Evolutionary conservation across 441 rosid species (phyloP).

Genomic region (Cnidoscolus chayamansa): DNA sequence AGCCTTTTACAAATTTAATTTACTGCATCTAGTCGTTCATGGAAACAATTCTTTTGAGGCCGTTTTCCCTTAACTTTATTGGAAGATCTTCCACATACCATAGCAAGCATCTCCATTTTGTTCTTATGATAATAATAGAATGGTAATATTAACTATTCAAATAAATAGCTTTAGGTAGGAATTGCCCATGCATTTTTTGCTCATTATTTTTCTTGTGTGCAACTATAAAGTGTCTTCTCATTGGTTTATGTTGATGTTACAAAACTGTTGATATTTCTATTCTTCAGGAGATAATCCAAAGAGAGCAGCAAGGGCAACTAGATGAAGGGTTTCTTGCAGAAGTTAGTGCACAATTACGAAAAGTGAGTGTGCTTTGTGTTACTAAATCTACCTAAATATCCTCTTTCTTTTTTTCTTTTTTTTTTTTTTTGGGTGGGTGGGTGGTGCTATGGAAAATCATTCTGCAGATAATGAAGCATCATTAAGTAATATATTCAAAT

Average conservation of each 20-base stretch:
- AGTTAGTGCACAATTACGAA: constrained; percentile 84
- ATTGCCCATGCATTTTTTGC: background rate
- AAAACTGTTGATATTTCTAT: constrained; percentile 1
- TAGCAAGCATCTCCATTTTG: background rate
- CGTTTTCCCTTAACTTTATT: background rate
- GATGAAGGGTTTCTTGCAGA: constrained; percentile 92
- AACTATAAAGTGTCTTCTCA: background rate
- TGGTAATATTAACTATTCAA: background rate
- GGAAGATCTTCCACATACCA: background rate
- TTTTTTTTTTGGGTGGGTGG: background rate
- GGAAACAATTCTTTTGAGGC: background rate
- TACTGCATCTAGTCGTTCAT: background rate
- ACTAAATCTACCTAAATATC: background rate
- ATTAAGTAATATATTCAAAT: background rate
- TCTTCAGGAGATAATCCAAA: constrained; percentile 57
- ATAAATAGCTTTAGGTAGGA: background rate
- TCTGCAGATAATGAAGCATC: background rate
- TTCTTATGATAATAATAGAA: background rate
- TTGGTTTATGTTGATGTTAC: constrained; percentile 1
- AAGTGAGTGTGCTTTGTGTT: constrained; percentile 45
- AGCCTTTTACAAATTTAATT: background rate
- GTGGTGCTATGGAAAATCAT: background rate
- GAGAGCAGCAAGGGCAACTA: constrained; percentile 73
- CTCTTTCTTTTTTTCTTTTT: background rate
- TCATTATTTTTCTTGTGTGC: background rate